A percentile compares a stretch with the other conserved stretches of the same genome.
These are phyloP conservation scores for Lepidium aucheri DNA, from an alignment of 345 rosid species.

Conservation along the genomic window DNA sequence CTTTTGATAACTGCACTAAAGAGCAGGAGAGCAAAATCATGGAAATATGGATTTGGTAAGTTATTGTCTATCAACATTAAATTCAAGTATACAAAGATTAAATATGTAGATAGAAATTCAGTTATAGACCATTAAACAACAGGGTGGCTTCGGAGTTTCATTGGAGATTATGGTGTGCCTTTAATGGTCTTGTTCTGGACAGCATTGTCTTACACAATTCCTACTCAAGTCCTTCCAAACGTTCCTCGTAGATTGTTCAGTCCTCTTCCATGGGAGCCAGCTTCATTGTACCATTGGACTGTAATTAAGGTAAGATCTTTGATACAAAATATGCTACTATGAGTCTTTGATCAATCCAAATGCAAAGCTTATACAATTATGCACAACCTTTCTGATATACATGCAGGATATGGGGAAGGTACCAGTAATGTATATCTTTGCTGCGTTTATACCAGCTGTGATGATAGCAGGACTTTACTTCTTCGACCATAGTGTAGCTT, in stretches of 20 bases:
- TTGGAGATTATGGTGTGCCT: slow-evolving; percentile 82
- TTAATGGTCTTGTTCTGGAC: slow-evolving; percentile 70
- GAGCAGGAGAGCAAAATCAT: slow-evolving; percentile 62
- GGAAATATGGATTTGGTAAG: slow-evolving; percentile 53
- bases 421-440: slow-evolving; percentile 57
- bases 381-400: background rate
- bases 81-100: background rate
- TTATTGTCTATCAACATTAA: background rate
- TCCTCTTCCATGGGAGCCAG: slow-evolving; percentile 84
- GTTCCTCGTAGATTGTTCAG: slow-evolving; percentile 66
- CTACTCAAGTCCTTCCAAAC: slow-evolving; percentile 35
- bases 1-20: slow-evolving; percentile 43
- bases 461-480: slow-evolving; percentile 88
- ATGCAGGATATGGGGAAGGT: slow-evolving; percentile 76
- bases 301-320: slow-evolving; percentile 44
- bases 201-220: slow-evolving; percentile 43
- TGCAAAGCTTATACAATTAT: background rate
- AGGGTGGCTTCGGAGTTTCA: slow-evolving; percentile 65
- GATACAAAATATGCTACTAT: background rate
- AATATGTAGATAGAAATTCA: background rate
- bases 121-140: background rate
- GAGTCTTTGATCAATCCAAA: background rate
- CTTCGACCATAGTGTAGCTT: slow-evolving; percentile 88
- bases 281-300: slow-evolving; percentile 73
- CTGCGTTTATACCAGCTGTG: slow-evolving; percentile 65